These are phyloP conservation scores for Phoma sp. DNA, from an alignment of 2,329 filamentous ascomycete species.

Conservation along the genomic window DNA sequence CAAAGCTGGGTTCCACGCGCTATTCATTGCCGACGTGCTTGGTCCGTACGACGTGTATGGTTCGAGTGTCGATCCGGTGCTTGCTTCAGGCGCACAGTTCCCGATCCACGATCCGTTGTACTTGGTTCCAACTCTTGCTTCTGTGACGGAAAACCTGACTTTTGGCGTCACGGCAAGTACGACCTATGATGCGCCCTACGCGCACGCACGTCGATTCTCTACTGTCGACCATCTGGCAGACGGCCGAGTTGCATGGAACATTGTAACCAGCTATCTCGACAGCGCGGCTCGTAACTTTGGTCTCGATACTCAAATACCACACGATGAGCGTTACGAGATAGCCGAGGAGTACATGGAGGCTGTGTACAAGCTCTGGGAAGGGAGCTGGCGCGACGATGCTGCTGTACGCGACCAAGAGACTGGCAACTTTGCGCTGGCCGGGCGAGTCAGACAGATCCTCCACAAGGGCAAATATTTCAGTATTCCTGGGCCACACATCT, in stretches of 20 bases:
- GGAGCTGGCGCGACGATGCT: slow-evolving; percentile 68
- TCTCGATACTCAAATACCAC: slow-evolving; percentile 59
- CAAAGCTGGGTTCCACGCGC: slow-evolving; percentile 39
- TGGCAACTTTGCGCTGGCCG: slow-evolving; percentile 63
- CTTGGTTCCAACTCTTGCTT: slow-evolving; percentile 68
- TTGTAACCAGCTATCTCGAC: slow-evolving; percentile 70
- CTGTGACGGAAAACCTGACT: slow-evolving; percentile 65
- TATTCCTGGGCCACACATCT: slow-evolving; percentile 71
- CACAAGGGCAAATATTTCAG: slow-evolving; percentile 69
- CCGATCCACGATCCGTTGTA: slow-evolving; percentile 70
- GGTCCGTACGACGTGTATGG: slow-evolving; percentile 70
- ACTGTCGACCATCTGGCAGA: slow-evolving; percentile 70
- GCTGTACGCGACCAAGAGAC: slow-evolving; percentile 62
- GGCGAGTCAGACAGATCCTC: slow-evolving; percentile 66
- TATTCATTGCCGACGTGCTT: slow-evolving; percentile 53
- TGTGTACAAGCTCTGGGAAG: slow-evolving; percentile 70
- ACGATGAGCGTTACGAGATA: slow-evolving; percentile 70
- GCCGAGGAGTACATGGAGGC: slow-evolving; percentile 73
- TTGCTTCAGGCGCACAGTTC: slow-evolving; percentile 68
- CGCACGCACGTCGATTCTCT: slow-evolving; percentile 65
- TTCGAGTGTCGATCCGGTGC: slow-evolving; percentile 61
- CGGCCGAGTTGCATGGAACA: slow-evolving; percentile 56
- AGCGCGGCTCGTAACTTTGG: slow-evolving; percentile 68
- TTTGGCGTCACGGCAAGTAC: slow-evolving; percentile 71
- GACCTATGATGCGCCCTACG: slow-evolving; percentile 70